Evolutionary conservation across 1,284 basidiomycete genomes (phyloP), one percentile per base, ranked within the genome.

Genomic region (Tilletia indica): DNA sequence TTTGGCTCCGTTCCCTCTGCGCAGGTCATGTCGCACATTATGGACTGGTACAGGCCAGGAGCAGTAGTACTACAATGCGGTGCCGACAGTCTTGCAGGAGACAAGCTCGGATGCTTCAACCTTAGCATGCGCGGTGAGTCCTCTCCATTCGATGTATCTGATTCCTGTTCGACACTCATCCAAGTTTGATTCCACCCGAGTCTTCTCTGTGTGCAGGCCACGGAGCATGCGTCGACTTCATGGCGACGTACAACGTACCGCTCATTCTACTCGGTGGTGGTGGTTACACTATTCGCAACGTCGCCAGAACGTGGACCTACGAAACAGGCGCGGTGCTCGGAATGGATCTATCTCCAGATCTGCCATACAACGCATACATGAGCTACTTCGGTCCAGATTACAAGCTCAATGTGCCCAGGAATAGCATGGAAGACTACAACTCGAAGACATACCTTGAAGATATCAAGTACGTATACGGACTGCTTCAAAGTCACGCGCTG

Each of bases 341-440:
- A 1, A 88, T 93, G 66, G 91, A 94, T 82, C 91, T 98, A 70
- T 89, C 92, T 76, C 89, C 89, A 48, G 78, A 85, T 54, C 67
- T 99, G 74, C 96, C 96, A 0, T 97, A 93, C 89, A 97, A 93
- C 85, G 91, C 95, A 80, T 97, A 94, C 85, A 93, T 97, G 83
- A 95, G 98, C 84, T 99, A 95, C 90, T 99, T 95, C 85, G 96
- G 95, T 0, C 97, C 97, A 14, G 88, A 94, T 72, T 99, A 96
- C 86, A 89, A 95, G 77, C 88, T 99, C 39, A 94, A 97, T 80
- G 95, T 99, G 2, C 88, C 91, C 11, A 88, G 88, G 72, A 98
- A 92, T 77, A 97, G 97, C 82, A 93, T 97, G 91, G 94, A 97
- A 74, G 94, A 99, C 83, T 86, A 93, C 81, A 99, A 99, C 84